These are phyloP conservation scores for Lipomyces kockii DNA, from an alignment of 805 yeast genomes.

Conservation along the genomic window DNA sequence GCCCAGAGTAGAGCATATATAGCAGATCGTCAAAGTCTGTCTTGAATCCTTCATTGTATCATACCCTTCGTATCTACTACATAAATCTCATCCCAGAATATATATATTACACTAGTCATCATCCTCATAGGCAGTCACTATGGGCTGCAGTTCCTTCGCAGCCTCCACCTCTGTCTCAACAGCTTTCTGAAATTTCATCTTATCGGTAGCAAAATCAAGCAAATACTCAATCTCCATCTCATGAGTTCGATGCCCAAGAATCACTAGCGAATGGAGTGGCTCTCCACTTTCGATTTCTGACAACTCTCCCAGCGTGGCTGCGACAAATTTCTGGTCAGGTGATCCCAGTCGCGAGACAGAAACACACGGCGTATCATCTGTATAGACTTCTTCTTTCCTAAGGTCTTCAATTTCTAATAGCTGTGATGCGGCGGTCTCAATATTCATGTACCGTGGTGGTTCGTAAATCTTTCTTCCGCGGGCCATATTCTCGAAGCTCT, in stretches of 20 bases:
- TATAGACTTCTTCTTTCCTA: slow-evolving; percentile 77
- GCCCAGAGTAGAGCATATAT: not conserved
- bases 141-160: slow-evolving; percentile 13
- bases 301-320: slow-evolving; percentile 80
- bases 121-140: slow-evolving; percentile 20
- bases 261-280: slow-evolving; percentile 88
- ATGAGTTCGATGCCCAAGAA: slow-evolving; percentile 90
- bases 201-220: slow-evolving; percentile 71
- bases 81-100: not conserved
- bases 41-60: not conserved
- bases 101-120: slow-evolving; percentile 18
- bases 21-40: not conserved
- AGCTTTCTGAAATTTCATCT: slow-evolving; percentile 54
- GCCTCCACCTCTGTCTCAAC: slow-evolving; percentile 49
- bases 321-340: slow-evolving; percentile 77
- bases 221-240: slow-evolving; percentile 89
- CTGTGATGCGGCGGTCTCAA: slow-evolving; percentile 86
- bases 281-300: slow-evolving; percentile 88
- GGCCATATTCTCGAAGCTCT: slow-evolving; percentile 90
- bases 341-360: slow-evolving; percentile 92
- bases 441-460: slow-evolving; percentile 96
- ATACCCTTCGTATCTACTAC: not conserved
- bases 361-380: slow-evolving; percentile 87
- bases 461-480: slow-evolving; percentile 90
- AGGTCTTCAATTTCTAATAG: slow-evolving; percentile 83